phyloP scores from a whole-genome alignment of 768 basidiomycete species.

The Hypholoma sublateritium region DNA sequence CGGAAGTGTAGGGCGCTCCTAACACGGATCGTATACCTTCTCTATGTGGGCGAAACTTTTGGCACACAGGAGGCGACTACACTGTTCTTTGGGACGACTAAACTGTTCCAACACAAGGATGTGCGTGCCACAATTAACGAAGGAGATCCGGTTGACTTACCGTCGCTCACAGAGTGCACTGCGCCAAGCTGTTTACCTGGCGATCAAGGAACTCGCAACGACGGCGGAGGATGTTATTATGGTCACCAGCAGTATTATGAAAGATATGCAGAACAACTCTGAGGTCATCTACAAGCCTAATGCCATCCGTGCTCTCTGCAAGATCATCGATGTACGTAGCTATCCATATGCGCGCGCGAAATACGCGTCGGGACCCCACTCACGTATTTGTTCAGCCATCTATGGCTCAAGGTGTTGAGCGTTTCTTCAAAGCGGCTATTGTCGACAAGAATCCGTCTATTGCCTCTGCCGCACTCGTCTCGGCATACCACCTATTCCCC shows the following conservation, averaged over 20 bases:
- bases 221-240: constrained; percentile 99
- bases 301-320: constrained; percentile 92
- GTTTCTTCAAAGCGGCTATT: constrained; percentile 99
- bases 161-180: constrained; percentile 70
- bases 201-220: constrained; percentile 95
- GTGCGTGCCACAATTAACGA: constrained; percentile 50
- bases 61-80: constrained; percentile 95
- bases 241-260: constrained; percentile 99
- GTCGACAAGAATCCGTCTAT: constrained; percentile 96
- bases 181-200: constrained; percentile 96
- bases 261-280: constrained; percentile 99
- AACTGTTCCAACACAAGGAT: constrained; percentile 99
- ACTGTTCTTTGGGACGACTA: constrained; percentile 98
- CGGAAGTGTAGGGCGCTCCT: constrained; percentile 95
- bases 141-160: not conserved
- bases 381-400: constrained; percentile 62
- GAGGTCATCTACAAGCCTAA: constrained; percentile 99
- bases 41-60: constrained; percentile 96
- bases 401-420: constrained; percentile 98
- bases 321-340: constrained; percentile 91
- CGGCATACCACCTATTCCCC: constrained; percentile 95
- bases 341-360: not conserved
- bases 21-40: constrained; percentile 93
- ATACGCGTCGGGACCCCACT: constrained; percentile 1
- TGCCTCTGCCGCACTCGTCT: constrained; percentile 93